Conservation (phyloP, 768 basidiomycete species). For the Neoboletus subvelutipes region DNA sequence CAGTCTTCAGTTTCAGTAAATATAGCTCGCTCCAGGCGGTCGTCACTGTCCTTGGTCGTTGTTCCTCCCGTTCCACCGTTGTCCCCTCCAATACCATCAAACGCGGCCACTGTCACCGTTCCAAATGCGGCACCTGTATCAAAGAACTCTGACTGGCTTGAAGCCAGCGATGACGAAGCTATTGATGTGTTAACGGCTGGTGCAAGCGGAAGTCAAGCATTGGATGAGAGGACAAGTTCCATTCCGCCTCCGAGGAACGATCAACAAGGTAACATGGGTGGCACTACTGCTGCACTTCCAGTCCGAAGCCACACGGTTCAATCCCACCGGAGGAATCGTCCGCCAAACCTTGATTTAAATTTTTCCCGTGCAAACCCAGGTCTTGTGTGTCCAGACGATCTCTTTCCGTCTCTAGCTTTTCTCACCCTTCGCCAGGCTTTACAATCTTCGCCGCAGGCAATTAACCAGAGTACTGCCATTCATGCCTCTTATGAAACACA, state of each 20-base stretch:
- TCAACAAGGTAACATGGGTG: slow-evolving; percentile 16
- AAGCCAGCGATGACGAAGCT: slow-evolving; percentile 83
- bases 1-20: slow-evolving; percentile 44
- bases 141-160: slow-evolving; percentile 68
- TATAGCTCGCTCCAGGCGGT: slow-evolving; percentile 45
- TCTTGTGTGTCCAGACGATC: slow-evolving; percentile 41
- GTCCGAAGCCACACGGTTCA: slow-evolving; percentile 30
- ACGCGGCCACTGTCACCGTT: slow-evolving; percentile 30
- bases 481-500: slow-evolving; percentile 21
- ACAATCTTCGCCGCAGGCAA: slow-evolving; percentile 42
- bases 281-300: slow-evolving; percentile 26
- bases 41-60: slow-evolving; percentile 63
- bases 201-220: slow-evolving; percentile 73
- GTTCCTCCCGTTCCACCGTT: slow-evolving; percentile 34
- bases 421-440: slow-evolving; percentile 66
- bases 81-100: slow-evolving; percentile 42
- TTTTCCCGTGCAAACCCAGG: slow-evolving; percentile 37
- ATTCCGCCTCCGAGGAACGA: slow-evolving; percentile 33
- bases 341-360: slow-evolving; percentile 66
- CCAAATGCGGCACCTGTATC: slow-evolving; percentile 41
- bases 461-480: slow-evolving; percentile 21
- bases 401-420: slow-evolving; percentile 63
- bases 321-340: slow-evolving; percentile 51
- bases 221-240: slow-evolving; percentile 80
- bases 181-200: slow-evolving; percentile 81